A percentile compares a stretch with the other conserved stretches of the same genome.
These are phyloP conservation scores for Syzygium aqueum DNA, from an alignment of 345 rosid species.

Conservation along the genomic window DNA sequence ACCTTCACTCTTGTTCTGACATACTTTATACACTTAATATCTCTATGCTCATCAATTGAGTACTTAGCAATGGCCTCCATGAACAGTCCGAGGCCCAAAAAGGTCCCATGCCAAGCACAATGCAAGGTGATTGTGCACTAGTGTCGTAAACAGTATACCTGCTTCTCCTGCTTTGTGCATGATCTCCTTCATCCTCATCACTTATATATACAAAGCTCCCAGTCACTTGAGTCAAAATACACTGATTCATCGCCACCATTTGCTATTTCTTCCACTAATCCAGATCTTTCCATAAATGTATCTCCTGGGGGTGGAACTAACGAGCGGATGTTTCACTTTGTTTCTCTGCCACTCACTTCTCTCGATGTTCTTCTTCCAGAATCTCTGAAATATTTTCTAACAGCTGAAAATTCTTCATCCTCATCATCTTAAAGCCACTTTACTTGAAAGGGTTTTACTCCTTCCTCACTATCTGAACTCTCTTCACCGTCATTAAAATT, in stretches of 20 bases:
- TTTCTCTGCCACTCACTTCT: neutral
- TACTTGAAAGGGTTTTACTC: neutral
- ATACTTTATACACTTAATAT: neutral
- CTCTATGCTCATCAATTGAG: neutral
- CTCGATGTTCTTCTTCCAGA: neutral
- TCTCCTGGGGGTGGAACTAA: neutral
- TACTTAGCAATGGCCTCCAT: neutral
- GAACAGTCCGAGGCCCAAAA: neutral
- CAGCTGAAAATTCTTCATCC: neutral
- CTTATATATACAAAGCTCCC: neutral
- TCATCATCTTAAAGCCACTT: neutral
- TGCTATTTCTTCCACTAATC: neutral
- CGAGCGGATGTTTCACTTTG: neutral
- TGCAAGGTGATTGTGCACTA: neutral
- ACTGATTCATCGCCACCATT: neutral
- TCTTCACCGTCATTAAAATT: neutral
- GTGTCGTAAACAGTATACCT: neutral
- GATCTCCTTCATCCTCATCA: neutral
- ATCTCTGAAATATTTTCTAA: neutral
- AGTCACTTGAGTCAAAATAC: neutral
- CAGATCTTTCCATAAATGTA: neutral
- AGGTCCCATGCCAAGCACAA: neutral
- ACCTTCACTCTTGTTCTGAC: neutral
- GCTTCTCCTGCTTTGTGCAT: neutral
- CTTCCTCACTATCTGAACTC: neutral